phyloP scores from a whole-genome alignment of 140 eudicot species.

The Stevia rebaudiana region DNA sequence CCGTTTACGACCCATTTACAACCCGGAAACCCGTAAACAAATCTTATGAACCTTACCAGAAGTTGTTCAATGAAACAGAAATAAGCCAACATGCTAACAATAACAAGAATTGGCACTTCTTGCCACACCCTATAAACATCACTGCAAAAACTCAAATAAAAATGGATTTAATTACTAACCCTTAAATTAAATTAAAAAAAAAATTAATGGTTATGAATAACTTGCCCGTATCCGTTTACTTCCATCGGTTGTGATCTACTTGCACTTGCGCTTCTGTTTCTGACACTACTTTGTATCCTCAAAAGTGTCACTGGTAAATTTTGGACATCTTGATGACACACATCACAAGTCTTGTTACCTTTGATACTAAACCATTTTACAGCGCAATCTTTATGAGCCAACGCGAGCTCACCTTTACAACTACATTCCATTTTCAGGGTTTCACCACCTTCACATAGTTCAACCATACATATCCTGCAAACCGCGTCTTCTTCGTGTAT shows the following conservation, averaged over 20 bases:
- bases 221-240: constrained; percentile 59
- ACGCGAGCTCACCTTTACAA: constrained; percentile 93
- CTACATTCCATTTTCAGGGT: constrained; percentile 87
- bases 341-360: constrained; percentile 89
- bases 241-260: constrained; percentile 37
- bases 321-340: constrained; percentile 77
- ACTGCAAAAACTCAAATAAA: constrained; percentile 12
- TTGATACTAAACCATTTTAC: constrained; percentile 88
- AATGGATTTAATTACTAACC: constrained; percentile 2
- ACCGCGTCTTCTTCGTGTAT: constrained; percentile 96
- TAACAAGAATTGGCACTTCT: constrained; percentile 81
- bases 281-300: constrained; percentile 54
- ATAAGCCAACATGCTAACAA: constrained; percentile 81
- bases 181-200: neutral
- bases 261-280: constrained; percentile 30
- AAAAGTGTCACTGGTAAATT: constrained; percentile 81
- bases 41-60: constrained; percentile 40
- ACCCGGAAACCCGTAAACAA: too few relatives aligned
- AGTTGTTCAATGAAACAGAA: constrained; percentile 93
- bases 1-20: too few relatives aligned
- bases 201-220: neutral
- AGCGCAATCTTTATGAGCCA: constrained; percentile 91
- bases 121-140: constrained; percentile 77
- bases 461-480: constrained; percentile 85
- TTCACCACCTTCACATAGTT: constrained; percentile 87